Conservation (phyloP, 1,139 yeast species). For the Hyphopichia wangnamkhiaoensis region DNA sequence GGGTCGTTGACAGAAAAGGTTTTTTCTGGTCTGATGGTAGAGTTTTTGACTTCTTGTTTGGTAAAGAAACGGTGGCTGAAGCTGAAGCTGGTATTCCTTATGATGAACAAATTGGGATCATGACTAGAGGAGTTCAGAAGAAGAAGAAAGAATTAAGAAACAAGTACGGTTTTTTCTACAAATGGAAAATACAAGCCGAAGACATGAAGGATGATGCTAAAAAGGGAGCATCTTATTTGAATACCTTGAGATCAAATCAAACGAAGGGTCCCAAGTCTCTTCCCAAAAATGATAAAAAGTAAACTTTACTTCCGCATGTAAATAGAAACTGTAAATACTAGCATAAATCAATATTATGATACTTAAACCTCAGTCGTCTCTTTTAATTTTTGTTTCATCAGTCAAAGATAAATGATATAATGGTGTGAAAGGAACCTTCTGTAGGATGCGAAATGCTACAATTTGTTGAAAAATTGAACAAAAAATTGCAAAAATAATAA, state of each 20-base stretch:
- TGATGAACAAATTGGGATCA: slow-evolving; percentile 52
- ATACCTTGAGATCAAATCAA: slow-evolving; percentile 6
- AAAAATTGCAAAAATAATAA: too few species aligned
- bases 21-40: slow-evolving; percentile 92
- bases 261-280: slow-evolving; percentile 5
- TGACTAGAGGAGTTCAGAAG: slow-evolving; percentile 40
- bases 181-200: slow-evolving; percentile 39
- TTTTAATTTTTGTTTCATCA: too few species aligned
- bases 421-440: too few species aligned
- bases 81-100: slow-evolving; percentile 78
- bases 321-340: neutral
- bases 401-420: too few species aligned
- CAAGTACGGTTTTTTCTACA: slow-evolving; percentile 43
- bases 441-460: too few species aligned
- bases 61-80: slow-evolving; percentile 71
- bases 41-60: slow-evolving; percentile 75
- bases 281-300: slow-evolving; percentile 6
- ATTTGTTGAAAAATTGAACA: too few species aligned
- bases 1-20: slow-evolving; percentile 83
- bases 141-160: slow-evolving; percentile 39
- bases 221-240: slow-evolving; percentile 21
- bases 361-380: too few species aligned
- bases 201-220: slow-evolving; percentile 35
- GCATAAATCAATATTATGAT: too few species aligned
- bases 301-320: neutral